Conservation (phyloP, 2,329 filamentous ascomycete species). For the Myriosclerotinia scirpicola region DNA sequence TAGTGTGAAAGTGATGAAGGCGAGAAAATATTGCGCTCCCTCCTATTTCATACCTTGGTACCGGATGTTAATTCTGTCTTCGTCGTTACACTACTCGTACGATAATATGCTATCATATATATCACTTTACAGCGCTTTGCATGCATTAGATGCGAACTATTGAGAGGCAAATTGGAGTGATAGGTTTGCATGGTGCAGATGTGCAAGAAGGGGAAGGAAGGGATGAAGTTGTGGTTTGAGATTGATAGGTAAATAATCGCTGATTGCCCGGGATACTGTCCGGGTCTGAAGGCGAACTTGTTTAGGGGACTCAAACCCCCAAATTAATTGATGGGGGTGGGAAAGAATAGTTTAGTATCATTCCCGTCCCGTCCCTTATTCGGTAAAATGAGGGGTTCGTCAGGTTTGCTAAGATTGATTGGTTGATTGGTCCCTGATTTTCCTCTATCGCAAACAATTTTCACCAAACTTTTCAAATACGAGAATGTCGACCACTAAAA, state of each 20-base stretch:
- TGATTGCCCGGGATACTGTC: neutral
- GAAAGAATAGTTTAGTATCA: too few species aligned
- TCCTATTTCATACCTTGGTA: conserved; percentile 21
- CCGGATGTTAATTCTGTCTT: conserved; percentile 1
- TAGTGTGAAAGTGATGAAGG: neutral
- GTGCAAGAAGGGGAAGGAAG: neutral
- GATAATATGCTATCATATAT: conserved; percentile 5
- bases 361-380: neutral
- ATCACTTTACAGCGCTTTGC: neutral
- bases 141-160: neutral
- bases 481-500: neutral
- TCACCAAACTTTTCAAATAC: too few species aligned
- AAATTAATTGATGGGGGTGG: neutral
- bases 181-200: neutral
- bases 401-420: neutral
- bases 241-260: neutral
- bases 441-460: neutral
- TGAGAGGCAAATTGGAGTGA: neutral
- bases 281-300: neutral
- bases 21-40: neutral
- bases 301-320: conserved; percentile 5
- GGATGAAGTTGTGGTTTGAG: neutral
- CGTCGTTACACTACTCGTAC: neutral
- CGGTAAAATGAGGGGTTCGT: conserved; percentile 16
- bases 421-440: neutral